These are phyloP conservation scores for Amniculicola lignicola DNA, from an alignment of 495 filamentous ascomycete species.

Conservation along the genomic window DNA sequence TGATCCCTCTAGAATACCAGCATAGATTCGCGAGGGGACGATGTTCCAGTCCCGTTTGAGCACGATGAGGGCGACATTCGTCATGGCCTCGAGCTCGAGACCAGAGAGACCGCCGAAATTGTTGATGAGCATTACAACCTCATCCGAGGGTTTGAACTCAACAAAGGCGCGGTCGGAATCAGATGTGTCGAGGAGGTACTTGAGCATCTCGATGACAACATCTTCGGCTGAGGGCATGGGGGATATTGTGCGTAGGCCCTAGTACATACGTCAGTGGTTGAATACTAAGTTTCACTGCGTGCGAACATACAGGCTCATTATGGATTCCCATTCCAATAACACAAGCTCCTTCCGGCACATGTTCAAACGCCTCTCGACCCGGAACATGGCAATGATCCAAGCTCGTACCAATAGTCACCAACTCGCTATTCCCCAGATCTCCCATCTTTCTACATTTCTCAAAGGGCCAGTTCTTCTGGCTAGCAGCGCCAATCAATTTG, in stretches of 20 bases:
- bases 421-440: conserved; percentile 50
- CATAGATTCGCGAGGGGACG: conserved; percentile 41
- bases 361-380: conserved; percentile 54
- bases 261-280: not conserved
- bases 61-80: conserved; percentile 52
- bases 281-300: not conserved
- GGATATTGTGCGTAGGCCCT: conserved; percentile 53
- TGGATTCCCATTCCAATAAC: conserved; percentile 62
- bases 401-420: conserved; percentile 59
- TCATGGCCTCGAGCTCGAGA: conserved; percentile 57
- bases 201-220: conserved; percentile 53
- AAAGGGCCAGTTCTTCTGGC: conserved; percentile 43
- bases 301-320: conserved; percentile 52
- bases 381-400: conserved; percentile 65
- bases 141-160: conserved; percentile 52
- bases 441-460: conserved; percentile 58
- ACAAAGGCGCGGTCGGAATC: conserved; percentile 59
- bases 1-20: conserved; percentile 56
- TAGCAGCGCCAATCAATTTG: conserved; percentile 40
- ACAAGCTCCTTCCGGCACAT: conserved; percentile 47
- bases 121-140: conserved; percentile 57
- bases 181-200: conserved; percentile 53
- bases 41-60: conserved; percentile 50
- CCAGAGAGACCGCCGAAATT: conserved; percentile 63
- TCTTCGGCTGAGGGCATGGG: conserved; percentile 54